Evolutionary conservation across 2,329 filamentous ascomycete species (phyloP).

Genomic region (Didymella exigua): DNA sequence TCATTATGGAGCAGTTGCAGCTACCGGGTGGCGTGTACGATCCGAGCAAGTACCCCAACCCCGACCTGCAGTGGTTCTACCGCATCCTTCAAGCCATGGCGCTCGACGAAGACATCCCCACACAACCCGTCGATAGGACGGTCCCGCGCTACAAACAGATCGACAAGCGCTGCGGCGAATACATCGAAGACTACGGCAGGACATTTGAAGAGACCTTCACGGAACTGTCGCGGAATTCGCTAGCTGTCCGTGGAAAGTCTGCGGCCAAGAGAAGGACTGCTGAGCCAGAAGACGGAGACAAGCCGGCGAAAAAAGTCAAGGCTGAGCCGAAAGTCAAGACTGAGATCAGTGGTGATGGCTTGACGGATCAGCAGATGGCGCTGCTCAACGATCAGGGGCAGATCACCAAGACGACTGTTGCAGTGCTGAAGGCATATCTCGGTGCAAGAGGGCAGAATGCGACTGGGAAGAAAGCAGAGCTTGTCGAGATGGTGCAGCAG

Average conservation of each 20-base stretch:
- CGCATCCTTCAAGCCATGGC: conserved; percentile 89
- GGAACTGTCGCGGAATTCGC: conserved; percentile 46
- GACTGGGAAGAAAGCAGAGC: conserved; percentile 46
- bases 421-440: conserved; percentile 42
- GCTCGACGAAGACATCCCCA: conserved; percentile 86
- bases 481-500: conserved; percentile 43
- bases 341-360: conserved; percentile 30
- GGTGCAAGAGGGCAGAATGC: conserved; percentile 29
- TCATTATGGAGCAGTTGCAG: conserved; percentile 82
- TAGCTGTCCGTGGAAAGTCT: conserved; percentile 51
- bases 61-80: conserved; percentile 96
- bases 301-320: conserved; percentile 36
- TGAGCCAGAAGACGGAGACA: conserved; percentile 29
- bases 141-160: conserved; percentile 86
- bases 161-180: conserved; percentile 78
- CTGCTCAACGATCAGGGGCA: conserved; percentile 51
- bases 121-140: conserved; percentile 76
- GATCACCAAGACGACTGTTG: conserved; percentile 50
- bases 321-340: conserved; percentile 33
- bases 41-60: conserved; percentile 87
- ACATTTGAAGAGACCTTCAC: conserved; percentile 66
- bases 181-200: conserved; percentile 77
- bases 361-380: conserved; percentile 54
- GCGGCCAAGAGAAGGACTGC: conserved; percentile 51
- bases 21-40: conserved; percentile 86